phyloP scores from a whole-genome alignment of 371 early-diverging fungal genomes.

The Saksenaea oblongispora region DNA sequence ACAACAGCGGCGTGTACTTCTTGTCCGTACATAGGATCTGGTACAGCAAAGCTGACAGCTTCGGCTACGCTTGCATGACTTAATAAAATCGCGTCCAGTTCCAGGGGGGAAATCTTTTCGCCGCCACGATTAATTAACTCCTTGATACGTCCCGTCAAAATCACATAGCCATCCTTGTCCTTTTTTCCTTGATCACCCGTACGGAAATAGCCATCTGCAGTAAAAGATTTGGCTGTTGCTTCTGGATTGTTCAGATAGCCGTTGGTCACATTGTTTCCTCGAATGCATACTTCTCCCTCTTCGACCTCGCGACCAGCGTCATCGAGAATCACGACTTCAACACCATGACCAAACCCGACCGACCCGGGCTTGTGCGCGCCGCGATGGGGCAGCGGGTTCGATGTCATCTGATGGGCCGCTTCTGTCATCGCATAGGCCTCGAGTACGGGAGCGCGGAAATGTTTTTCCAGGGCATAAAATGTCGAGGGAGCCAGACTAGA shows the following conservation, averaged over 20 bases:
- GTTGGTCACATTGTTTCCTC: slow-evolving; percentile 77
- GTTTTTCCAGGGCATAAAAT: slow-evolving; percentile 66
- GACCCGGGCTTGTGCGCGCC: slow-evolving; percentile 77
- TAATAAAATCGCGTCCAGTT: slow-evolving; percentile 79
- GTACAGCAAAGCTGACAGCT: slow-evolving; percentile 78
- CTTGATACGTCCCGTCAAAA: slow-evolving; percentile 80
- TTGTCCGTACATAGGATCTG: slow-evolving; percentile 79
- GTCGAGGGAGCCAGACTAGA: slow-evolving; percentile 81
- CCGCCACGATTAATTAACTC: slow-evolving; percentile 83
- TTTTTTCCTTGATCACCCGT: slow-evolving; percentile 83
- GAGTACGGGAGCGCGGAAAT: slow-evolving; percentile 78
- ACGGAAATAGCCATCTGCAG: slow-evolving; percentile 69
- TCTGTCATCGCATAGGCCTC: slow-evolving; percentile 95
- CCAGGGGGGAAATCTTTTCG: slow-evolving; percentile 81
- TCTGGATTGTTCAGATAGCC: slow-evolving; percentile 81
- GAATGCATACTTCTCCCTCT: slow-evolving; percentile 85
- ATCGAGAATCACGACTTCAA: slow-evolving; percentile 75
- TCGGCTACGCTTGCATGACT: slow-evolving; percentile 73
- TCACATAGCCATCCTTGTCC: slow-evolving; percentile 71
- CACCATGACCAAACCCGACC: slow-evolving; percentile 83
- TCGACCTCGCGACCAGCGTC: slow-evolving; percentile 56
- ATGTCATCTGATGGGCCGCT: slow-evolving; percentile 88
- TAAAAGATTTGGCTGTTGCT: slow-evolving; percentile 75
- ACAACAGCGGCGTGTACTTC: slow-evolving; percentile 84
- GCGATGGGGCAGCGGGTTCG: slow-evolving; percentile 78